These are phyloP conservation scores for Lathyrus tuberosus DNA, from an alignment of 306 rosid species.

Conservation along the genomic window DNA sequence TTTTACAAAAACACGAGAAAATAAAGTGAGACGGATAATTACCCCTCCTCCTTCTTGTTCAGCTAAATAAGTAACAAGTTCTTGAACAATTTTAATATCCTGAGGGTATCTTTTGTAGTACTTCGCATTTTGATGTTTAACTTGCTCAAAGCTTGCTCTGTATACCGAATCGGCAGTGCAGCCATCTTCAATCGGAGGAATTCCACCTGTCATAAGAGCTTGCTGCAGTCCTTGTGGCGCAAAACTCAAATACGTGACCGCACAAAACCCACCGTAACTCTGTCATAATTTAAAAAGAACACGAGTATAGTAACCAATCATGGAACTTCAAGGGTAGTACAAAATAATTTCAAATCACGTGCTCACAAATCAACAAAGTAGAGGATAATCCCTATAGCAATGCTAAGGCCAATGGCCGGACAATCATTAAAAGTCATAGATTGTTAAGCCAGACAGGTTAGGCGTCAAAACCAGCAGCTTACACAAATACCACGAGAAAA, in stretches of 20 bases:
- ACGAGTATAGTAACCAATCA: constrained; percentile 32
- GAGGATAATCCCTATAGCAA: constrained; percentile 11
- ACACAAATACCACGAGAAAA: constrained; percentile 32
- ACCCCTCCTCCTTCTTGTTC: constrained; percentile 83
- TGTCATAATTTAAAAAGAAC: constrained; percentile 39
- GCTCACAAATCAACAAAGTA: constrained; percentile 26
- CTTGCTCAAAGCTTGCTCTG: constrained; percentile 70
- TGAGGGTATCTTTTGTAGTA: constrained; percentile 94
- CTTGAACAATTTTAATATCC: constrained; percentile 74
- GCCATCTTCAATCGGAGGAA: constrained; percentile 80
- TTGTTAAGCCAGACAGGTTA: no score
- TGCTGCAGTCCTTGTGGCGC: constrained; percentile 86
- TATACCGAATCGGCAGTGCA: constrained; percentile 83
- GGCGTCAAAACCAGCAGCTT: constrained; percentile 29
- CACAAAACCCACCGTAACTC: constrained; percentile 97
- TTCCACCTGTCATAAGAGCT: constrained; percentile 92
- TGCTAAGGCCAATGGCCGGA: not conserved
- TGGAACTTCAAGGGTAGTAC: constrained; percentile 20
- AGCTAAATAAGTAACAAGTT: constrained; percentile 74
- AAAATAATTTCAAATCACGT: constrained; percentile 32
- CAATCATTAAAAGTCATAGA: no score
- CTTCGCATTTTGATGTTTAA: constrained; percentile 73
- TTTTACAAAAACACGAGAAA: constrained; percentile 38
- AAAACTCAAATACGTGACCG: constrained; percentile 89
- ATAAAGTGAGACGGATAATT: constrained; percentile 39